Base-by-base conservation (phyloP, 2,329 filamentous ascomycete genomes). In the Exserohilum rostratum region DNA sequence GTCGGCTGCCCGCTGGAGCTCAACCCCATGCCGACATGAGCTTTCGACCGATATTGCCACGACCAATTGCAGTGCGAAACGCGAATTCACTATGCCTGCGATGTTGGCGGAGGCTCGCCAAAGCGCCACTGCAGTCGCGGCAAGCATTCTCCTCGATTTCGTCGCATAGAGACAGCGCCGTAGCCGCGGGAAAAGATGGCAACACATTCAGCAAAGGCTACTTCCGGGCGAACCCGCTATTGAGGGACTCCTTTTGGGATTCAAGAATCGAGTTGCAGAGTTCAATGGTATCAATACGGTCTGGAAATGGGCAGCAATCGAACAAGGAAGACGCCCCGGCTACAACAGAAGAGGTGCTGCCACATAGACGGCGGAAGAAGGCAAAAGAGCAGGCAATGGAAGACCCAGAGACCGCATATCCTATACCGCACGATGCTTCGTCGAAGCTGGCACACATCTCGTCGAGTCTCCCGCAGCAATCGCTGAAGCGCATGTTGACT, bases 401-500 rank as follows among this genome's bases (percentile, higher is more conserved):
- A 29, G n/a, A 62, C 9, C 25, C 55, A 12, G 67, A 66, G 50
- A 55, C 51, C 15, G 64, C 65, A n/a, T 75, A 74, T 48, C 73
- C 72, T 7, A 75, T 76, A 37, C 66, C 85, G 6, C 82, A 78
- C 15, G 85, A 88, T 74, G 86, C 86, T 12, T 87, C 86, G 0
- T 82, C 85, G 18, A 82, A 81, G 57, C 75, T 88, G 35, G 85
- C 85, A 6, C 80, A 78, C 38, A 73, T 85, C 48, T 86, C 85
- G 6, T 81, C 83, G 11, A 73, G 78, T 18, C 81, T 86, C 50
- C 85, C 85, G 10, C 76, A 79, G 29, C 75, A 80, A 46, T 86
- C 85, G 18, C 64, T 87, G 38, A 82, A 82, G 57, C 90, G 92
- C 53, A 83, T 86, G 50, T 72, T 95, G 60, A 90, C 92, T 18